Evolutionary conservation across 805 yeast genomes (phyloP).

Genomic region (Saturnispora halmiae): DNA sequence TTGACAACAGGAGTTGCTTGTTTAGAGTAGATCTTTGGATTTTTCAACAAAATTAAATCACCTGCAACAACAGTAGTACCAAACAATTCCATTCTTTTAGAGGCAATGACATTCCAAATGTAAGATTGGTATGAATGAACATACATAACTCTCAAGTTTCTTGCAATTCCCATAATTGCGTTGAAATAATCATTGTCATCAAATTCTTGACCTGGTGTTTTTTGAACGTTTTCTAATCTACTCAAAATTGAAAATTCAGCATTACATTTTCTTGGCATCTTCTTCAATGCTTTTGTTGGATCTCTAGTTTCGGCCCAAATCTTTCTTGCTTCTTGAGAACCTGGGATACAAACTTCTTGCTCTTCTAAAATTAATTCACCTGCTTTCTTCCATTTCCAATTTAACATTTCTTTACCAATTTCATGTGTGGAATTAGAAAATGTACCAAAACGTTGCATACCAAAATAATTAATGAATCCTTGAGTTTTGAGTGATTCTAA

Average conservation of each 20-base stretch:
- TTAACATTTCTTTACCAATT: slow-evolving; percentile 64
- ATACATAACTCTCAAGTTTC: slow-evolving; percentile 88
- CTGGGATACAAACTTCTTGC: slow-evolving; percentile 77
- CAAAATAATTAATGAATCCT: slow-evolving; percentile 91
- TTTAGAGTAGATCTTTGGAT: slow-evolving; percentile 17
- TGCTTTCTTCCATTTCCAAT: slow-evolving; percentile 71
- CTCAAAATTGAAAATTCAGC: slow-evolving; percentile 75
- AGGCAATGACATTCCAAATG: slow-evolving; percentile 84
- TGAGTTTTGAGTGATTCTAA: slow-evolving; percentile 47
- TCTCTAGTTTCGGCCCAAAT: slow-evolving; percentile 71
- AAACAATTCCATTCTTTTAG: slow-evolving; percentile 60
- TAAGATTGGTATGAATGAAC: slow-evolving; percentile 97
- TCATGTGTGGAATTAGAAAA: slow-evolving; percentile 87
- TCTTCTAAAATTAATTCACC: slow-evolving; percentile 73
- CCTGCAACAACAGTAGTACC: slow-evolving; percentile 71
- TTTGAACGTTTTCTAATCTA: slow-evolving; percentile 44
- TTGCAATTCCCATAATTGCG: slow-evolving; percentile 82
- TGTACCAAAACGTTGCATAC: slow-evolving; percentile 98
- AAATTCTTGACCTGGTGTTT: slow-evolving; percentile 39
- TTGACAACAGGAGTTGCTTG: slow-evolving; percentile 23
- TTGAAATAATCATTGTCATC: slow-evolving; percentile 52
- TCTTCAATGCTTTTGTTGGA: slow-evolving; percentile 52
- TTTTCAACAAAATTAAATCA: slow-evolving; percentile 56
- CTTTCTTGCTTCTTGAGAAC: slow-evolving; percentile 71
- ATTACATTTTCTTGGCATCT: slow-evolving; percentile 80